These are phyloP conservation scores for Xenoacremonium recifei DNA, from an alignment of 2,329 filamentous ascomycete species.

Conservation along the genomic window DNA sequence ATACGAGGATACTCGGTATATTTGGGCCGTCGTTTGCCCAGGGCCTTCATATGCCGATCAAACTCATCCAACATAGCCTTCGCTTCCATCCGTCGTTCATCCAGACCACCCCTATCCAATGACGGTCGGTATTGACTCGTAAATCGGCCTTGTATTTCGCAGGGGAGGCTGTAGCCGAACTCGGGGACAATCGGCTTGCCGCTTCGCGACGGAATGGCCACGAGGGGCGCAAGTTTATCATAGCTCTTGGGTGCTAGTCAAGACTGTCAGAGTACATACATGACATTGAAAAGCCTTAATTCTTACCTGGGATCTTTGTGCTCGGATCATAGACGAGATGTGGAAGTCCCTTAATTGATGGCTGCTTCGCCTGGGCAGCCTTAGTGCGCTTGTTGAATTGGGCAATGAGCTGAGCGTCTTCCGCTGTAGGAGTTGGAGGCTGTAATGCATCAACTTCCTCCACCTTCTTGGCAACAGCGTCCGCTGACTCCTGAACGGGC, in stretches of 20 bases:
- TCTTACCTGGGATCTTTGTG: slow-evolving; percentile 38
- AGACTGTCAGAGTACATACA: background rate
- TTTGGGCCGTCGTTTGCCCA: slow-evolving; percentile 44
- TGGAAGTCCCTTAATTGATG: slow-evolving; percentile 38
- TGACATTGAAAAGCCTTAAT: background rate
- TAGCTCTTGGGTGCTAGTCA: slow-evolving; percentile 39
- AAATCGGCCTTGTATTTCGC: slow-evolving; percentile 44
- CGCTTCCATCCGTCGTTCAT: slow-evolving; percentile 41
- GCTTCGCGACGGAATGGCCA: slow-evolving; percentile 39
- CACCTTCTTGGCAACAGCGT: slow-evolving; percentile 27
- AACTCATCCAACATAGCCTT: slow-evolving; percentile 39
- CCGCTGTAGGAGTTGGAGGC: slow-evolving; percentile 30
- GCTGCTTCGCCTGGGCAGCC: slow-evolving; percentile 36
- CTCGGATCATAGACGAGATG: slow-evolving; percentile 36
- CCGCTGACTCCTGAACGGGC: slow-evolving; percentile 26
- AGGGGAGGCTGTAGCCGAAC: slow-evolving; percentile 38
- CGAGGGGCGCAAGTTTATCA: slow-evolving; percentile 43
- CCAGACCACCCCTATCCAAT: slow-evolving; percentile 36
- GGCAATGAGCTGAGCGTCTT: slow-evolving; percentile 35
- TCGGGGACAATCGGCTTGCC: slow-evolving; percentile 39
- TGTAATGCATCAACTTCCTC: slow-evolving; percentile 34
- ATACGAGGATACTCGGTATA: slow-evolving; percentile 46
- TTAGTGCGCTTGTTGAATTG: slow-evolving; percentile 39
- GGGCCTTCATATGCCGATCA: slow-evolving; percentile 38
- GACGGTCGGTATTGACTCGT: slow-evolving; percentile 41